These are phyloP conservation scores for Cicer yamashitae DNA, from an alignment of 306 rosid genomes.

Conservation along the genomic window DNA sequence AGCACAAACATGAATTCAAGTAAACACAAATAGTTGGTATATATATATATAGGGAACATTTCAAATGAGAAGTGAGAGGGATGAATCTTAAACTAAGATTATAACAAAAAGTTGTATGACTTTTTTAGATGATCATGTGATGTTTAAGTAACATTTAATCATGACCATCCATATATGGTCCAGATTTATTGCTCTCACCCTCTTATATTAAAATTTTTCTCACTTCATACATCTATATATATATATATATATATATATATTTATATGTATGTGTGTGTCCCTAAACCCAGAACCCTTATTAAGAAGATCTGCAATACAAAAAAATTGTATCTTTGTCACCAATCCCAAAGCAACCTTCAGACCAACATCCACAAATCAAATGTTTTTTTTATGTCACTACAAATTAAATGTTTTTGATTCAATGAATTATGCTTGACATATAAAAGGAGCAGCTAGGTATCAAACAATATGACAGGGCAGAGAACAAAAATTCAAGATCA, in stretches of 20 bases:
- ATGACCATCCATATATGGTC: no score
- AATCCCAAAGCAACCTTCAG: slow-evolving; percentile 10
- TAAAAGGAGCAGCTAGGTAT: background rate
- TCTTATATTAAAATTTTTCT: no score
- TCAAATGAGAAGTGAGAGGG: no score
- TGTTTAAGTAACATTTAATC: no score
- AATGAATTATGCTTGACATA: background rate
- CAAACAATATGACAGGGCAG: slow-evolving; percentile 10
- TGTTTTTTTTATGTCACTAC: background rate
- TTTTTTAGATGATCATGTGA: no score
- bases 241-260: no score
- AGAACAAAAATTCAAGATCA: slow-evolving; percentile 24
- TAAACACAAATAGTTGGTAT: background rate
- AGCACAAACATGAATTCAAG: background rate
- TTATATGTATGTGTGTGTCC: background rate
- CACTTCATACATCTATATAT: no score
- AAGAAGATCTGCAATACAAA: background rate
- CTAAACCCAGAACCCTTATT: background rate
- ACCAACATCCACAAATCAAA: background rate
- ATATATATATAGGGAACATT: no score
- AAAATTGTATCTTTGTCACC: slow-evolving; percentile 8
- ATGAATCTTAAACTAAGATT: no score
- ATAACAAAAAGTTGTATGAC: no score
- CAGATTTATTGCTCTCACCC: no score
- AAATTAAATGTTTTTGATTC: background rate